Conservation (phyloP, 352 stramenopile genomes). For the Phytophthora citrophthora region DNA sequence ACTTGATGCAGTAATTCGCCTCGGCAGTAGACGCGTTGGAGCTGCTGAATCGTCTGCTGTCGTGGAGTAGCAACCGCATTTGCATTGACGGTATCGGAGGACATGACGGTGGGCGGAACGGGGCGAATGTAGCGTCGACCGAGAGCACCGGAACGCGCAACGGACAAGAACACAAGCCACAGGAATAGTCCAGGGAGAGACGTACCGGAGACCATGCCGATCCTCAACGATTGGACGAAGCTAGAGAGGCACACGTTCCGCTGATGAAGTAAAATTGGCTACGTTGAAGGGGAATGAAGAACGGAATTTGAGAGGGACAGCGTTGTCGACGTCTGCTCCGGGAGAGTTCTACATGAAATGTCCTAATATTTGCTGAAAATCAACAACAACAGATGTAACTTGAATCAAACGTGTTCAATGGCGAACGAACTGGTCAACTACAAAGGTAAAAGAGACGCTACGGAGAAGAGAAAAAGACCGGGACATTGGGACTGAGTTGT, state of each 20-base stretch:
- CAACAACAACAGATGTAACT: too few species aligned
- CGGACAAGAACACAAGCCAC: slow-evolving; percentile 19
- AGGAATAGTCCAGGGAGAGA: not conserved
- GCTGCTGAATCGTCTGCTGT: slow-evolving; percentile 29
- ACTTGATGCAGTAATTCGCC: slow-evolving; percentile 68
- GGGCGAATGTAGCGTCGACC: slow-evolving; percentile 24
- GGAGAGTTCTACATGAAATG: not conserved
- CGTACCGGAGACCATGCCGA: slow-evolving; percentile 19
- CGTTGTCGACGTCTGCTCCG: not conserved
- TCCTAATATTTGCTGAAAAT: too few species aligned
- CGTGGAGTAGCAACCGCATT: slow-evolving; percentile 7
- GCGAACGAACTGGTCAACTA: not conserved
- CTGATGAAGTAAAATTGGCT: slow-evolving; percentile 1
- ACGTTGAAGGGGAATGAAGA: not conserved
- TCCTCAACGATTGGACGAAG: slow-evolving; percentile 25
- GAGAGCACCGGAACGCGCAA: slow-evolving; percentile 6
- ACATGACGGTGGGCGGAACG: slow-evolving; percentile 7
- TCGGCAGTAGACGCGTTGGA: slow-evolving; percentile 55
- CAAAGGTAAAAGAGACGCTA: slow-evolving; percentile 11
- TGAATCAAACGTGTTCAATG: slow-evolving; percentile 3
- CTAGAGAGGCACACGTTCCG: not conserved
- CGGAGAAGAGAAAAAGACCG: slow-evolving; percentile 2
- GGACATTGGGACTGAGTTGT: not conserved
- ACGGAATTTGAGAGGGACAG: not conserved
- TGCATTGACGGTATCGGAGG: slow-evolving; percentile 2